Base-by-base conservation (phyloP, 192 early-diverging fungal genomes). In the Coemansia nantahalensis region DNA sequence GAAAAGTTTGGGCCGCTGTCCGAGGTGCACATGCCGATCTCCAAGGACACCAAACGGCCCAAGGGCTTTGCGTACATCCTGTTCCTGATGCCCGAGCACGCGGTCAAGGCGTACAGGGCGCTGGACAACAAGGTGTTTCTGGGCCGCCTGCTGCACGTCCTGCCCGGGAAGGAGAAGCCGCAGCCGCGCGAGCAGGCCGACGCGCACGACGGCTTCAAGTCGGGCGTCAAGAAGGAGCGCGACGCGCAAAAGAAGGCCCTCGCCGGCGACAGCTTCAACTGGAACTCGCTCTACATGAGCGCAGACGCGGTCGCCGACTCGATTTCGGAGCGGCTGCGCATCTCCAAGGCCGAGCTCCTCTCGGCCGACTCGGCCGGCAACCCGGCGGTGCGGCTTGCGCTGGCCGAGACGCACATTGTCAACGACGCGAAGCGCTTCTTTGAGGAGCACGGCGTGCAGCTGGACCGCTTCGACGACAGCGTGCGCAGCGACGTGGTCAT, bases 341-440 rank as follows among this genome's bases (percentile, higher is more conserved):
- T 99, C 18, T 76, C 81, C 48, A 99, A 99, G 65, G 81, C 84
- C n/a, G 93, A 97, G 17, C 86, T 99, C 32, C 67, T 99, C 43
- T 87, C 90, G 56, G 83, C 90, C 8, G 87, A 93, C 26, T 56
- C 64, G 8, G 44, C 47, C 38, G 79, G 77, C 13, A 92, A 96
- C 39, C 85, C 93, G 72, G 92, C 94, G 12, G 94, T 97, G 5
- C 81, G 93, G 19, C 78, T 99, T 48, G 94, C 96, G 1, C 80
- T 99, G 31, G 96, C 96, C n/a, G 96, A 99, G 78, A 97, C 96
- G 1, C 89, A 97, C 55, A 85, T 99, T 44, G 84, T 97, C 54
- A 83, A 82, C 57, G 94, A 99, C 59, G 96, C 96, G 14, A 99
- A 99, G 63, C 67, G 84, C 40, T 97, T 85, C 55, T 83, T 99